Evolutionary conservation across 2,329 filamentous ascomycete species (phyloP), one percentile per base, ranked within the genome.

Genomic region (Diplodia corticola): DNA sequence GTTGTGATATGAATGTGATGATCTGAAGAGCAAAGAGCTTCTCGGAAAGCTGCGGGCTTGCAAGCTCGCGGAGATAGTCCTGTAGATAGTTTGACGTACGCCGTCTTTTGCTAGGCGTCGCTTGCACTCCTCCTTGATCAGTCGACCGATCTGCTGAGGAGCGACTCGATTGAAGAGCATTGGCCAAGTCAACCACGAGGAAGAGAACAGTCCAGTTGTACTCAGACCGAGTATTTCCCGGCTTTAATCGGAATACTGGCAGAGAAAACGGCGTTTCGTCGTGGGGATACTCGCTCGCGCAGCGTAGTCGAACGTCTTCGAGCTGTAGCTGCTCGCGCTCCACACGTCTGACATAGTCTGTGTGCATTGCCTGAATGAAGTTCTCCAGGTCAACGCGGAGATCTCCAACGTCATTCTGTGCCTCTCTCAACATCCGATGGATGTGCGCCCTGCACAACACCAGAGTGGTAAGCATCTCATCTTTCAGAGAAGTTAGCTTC

Each of bases 241-340:
- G 68, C 22, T 13, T 75, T 73, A 65, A 76, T 76, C 9, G 72
- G 72, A 63, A 53, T 66, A 22, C 74, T 77, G 50, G 71, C 4
- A 63, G n/a, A 66, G 12, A 75, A 69, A 33, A 73, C 2, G 51
- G 59, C n/a, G 57, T 24, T 28, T 59, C 48, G 69, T 67, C 40
- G 66, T 49, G 15, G 50, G 55, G 46, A 71, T 72, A 73, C 75
- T 71, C 72, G 83, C 75, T 46, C 9, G 33, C 28, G 22, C 48
- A 66, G 3, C 64, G 55, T 9, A 70, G 81, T 70, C 53, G 83
- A 73, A 97, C 75, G 71, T 97, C 91, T 68, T 91, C 88, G n/a
- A 96, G 79, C 69, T 92, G 90, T 12, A 98, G 82, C 44, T 89
- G 86, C 55, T 91, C 88, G 67, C 87, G 87, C 55, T 91, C 88